Base-by-base conservation (phyloP, 805 yeast species). In the Sugiyamaella lignohabitans region DNA sequence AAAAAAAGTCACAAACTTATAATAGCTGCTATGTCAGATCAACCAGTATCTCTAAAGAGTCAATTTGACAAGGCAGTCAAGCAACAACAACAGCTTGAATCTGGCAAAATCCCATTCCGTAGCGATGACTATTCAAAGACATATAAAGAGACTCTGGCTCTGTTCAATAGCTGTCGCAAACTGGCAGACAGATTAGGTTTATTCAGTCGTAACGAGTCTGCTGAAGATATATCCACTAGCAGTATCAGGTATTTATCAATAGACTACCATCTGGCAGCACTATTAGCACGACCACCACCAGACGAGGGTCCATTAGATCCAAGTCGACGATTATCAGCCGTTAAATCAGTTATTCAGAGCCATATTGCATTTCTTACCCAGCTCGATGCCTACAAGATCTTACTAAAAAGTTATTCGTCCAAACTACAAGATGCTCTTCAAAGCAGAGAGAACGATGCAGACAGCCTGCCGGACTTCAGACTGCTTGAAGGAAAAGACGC, bases 191-290 rank as follows among this genome's bases (percentile, higher is more conserved):
- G 66, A n/a, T 63, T 80, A 16, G 70, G 79, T 2, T 61, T 87
- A 20, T 87, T 85, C 65, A 83, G 91, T 55, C 64, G 67, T 10
- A 87, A 87, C 61, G 96, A 88, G 60, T 58, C 72, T 0, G 48
- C 84, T 2, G 84, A 79, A 0, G 97, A 88, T 55, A 57, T 88
- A 8, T 69, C 75, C 35, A 82, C 94, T 0, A 60, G 66, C 3
- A 79, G 84, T 38, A 60, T 88, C 17, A 78, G 77, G 47, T 84
- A 75, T 53, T 59, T 86, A 17, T 66, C 76, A 3, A 58, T 83
- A 1, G 80, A 80, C 50, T 87, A 71, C 59, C 74, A 79, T 54
- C 56, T 84, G 32, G 94, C 79, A 5, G 53, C 53, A 23, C 47
- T 64, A 4, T 50, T 65, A 36, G 74, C 67, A 46, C 53, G 53